Evolutionary conservation across 1,284 basidiomycete genomes (phyloP), one percentile per base, ranked within the genome.

Genomic region (Xerocomus nothofagi): DNA sequence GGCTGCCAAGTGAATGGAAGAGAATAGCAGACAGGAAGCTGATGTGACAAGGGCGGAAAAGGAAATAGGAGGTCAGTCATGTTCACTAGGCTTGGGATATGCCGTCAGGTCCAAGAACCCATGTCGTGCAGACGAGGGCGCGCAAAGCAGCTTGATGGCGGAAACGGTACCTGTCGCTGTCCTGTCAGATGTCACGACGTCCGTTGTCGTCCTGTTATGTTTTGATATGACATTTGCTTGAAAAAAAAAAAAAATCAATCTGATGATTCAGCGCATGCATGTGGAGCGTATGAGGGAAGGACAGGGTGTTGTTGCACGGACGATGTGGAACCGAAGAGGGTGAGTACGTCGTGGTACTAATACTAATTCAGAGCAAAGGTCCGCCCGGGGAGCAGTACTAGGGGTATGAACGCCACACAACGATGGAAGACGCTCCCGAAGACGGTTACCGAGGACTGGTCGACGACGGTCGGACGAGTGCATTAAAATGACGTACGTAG

Each of bases 381-480:
- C 56, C 57, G 59, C 32, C 59, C 57, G 52, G 36, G 40, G 42
- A 57, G n/a, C n/a, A 55, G 42, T 18, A 40, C 23, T 39, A 51
- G 39, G 23, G 32, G 4, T 24, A n/a, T n/a, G n/a, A n/a, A n/a
- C n/a, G n/a, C n/a, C n/a, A n/a, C n/a, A n/a, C n/a, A 8, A 26
- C 26, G 26, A 55, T 54, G 52, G 52, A 55, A 41, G 55, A 34
- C 57, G 57, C 57, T 61, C 32, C 57, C 57, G 57, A 55, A 15
- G 11, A 40, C 31, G 23, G 30, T 53, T 30, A 24, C 50, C 44
- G 45, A 53, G 57, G 51, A 56, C 18, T 24, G 4, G 20, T 26
- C 26, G 30, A 39, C 41, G 33, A 43, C n/a, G 23, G 21, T 39
- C 41, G 51, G 44, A 50, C 23, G 29, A 14, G 20, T 4, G 27